These are phyloP conservation scores for Polytolypa hystricis DNA, from an alignment of 2,329 filamentous ascomycete genomes.

Conservation along the genomic window DNA sequence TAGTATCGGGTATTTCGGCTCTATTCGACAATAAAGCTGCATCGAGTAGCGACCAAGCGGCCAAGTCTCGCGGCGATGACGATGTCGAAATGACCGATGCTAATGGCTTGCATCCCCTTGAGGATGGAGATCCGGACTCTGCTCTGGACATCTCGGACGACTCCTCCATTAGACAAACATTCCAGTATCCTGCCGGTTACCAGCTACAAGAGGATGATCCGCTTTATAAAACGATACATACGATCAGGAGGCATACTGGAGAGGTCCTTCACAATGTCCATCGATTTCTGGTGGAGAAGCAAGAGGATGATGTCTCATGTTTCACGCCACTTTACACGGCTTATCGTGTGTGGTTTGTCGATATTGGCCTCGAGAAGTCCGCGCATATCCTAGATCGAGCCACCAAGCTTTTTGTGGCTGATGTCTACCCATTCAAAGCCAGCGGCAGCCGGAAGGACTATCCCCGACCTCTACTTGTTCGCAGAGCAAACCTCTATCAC, in stretches of 20 bases:
- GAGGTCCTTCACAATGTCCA: constrained; percentile 74
- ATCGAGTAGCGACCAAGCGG: constrained; percentile 42
- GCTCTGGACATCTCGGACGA: constrained; percentile 48
- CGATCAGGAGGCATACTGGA: constrained; percentile 68
- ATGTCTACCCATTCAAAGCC: constrained; percentile 87
- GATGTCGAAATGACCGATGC: constrained; percentile 39
- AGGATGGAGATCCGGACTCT: constrained; percentile 35
- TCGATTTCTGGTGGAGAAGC: constrained; percentile 65
- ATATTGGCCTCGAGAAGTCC: constrained; percentile 91
- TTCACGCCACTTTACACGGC: constrained; percentile 89
- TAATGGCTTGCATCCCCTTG: constrained; percentile 19
- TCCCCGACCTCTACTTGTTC: constrained; percentile 80
- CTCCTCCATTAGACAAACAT: constrained; percentile 62
- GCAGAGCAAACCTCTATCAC: constrained; percentile 89
- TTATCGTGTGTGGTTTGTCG: constrained; percentile 93
- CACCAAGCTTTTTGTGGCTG: constrained; percentile 69
- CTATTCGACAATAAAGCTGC: constrained; percentile 74
- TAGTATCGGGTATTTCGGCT: constrained; percentile 79
- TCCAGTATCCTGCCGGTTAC: constrained; percentile 82
- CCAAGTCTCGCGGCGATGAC: constrained; percentile 25
- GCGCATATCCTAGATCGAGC: constrained; percentile 87
- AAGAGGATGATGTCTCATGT: constrained; percentile 91
- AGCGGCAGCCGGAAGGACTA: constrained; percentile 87
- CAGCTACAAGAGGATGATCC: constrained; percentile 53
- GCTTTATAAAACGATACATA: constrained; percentile 66